Conservation (phyloP, 768 basidiomycete species). For the Suillus alpinus region DNA sequence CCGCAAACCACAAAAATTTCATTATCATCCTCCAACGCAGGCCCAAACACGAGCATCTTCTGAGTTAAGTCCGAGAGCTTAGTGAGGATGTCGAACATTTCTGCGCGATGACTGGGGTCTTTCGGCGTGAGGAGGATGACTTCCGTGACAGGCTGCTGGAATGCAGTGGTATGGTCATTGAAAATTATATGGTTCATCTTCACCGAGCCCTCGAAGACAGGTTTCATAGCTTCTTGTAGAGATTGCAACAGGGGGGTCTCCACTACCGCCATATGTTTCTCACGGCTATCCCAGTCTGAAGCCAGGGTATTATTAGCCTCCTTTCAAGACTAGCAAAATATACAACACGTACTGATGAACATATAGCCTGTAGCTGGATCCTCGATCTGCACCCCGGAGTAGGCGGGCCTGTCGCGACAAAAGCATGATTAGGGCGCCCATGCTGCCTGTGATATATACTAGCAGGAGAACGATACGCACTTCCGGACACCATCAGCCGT, state of each 20-base stretch:
- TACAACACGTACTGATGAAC: conserved; percentile 15
- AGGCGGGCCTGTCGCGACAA: conserved; percentile 12
- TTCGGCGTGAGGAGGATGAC: conserved; percentile 19
- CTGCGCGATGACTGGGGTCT: conserved; percentile 16
- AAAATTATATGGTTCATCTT: conserved; percentile 22
- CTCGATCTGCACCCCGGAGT: conserved; percentile 20
- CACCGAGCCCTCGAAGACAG: conserved; percentile 3
- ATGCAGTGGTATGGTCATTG: conserved; percentile 8
- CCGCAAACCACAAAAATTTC: conserved; percentile 17
- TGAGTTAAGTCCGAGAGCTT: conserved; percentile 11
- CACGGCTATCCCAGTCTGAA: conserved; percentile 24
- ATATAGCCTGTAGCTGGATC: conserved; percentile 9
- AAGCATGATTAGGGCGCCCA: neutral
- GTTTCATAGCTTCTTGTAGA: conserved; percentile 7
- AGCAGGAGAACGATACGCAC: conserved; percentile 10
- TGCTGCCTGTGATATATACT: neutral
- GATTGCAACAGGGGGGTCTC: neutral
- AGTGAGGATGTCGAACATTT: conserved; percentile 12
- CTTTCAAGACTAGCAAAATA: neutral
- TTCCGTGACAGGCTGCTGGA: conserved; percentile 22
- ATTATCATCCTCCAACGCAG: conserved; percentile 18
- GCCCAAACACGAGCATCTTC: conserved; percentile 16
- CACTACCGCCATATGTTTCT: conserved; percentile 16
- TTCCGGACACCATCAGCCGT: conserved; percentile 5
- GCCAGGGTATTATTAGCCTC: neutral